Conservation (phyloP, 2,329 filamentous ascomycete species). For the Calonectria hawksworthii region DNA sequence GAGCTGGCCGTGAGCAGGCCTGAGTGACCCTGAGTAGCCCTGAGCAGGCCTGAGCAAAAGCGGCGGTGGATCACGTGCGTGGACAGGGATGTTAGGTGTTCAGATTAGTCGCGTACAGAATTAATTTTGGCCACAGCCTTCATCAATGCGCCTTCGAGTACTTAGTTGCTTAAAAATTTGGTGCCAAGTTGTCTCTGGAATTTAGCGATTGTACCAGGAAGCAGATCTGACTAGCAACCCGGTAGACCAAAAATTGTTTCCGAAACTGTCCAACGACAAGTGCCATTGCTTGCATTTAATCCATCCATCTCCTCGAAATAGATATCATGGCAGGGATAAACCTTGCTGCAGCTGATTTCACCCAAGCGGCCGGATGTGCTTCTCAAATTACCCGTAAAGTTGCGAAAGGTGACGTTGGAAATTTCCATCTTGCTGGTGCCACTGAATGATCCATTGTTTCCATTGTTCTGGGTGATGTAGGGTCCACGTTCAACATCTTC, state of each 20-base stretch:
- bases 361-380: not conserved
- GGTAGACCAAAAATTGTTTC: not conserved
- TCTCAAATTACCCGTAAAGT: not conserved
- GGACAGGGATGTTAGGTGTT: no score
- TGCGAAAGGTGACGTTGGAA: not conserved
- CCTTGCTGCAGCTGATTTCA: not conserved
- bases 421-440: slow-evolving; percentile 2
- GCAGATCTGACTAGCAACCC: not conserved
- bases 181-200: no score
- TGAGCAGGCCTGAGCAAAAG: no score
- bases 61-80: no score
- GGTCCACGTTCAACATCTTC: not conserved
- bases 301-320: not conserved
- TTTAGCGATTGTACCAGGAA: not conserved
- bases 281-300: not conserved
- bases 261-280: not conserved
- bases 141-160: not conserved
- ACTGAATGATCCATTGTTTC: not conserved
- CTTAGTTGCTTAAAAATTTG: not conserved
- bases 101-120: no score
- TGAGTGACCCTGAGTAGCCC: no score
- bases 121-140: no score
- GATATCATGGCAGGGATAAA: not conserved
- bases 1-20: no score
- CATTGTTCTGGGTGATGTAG: not conserved